These are phyloP conservation scores for Senecio squalidus DNA, from an alignment of 140 eudicot genomes.

Conservation along the genomic window DNA sequence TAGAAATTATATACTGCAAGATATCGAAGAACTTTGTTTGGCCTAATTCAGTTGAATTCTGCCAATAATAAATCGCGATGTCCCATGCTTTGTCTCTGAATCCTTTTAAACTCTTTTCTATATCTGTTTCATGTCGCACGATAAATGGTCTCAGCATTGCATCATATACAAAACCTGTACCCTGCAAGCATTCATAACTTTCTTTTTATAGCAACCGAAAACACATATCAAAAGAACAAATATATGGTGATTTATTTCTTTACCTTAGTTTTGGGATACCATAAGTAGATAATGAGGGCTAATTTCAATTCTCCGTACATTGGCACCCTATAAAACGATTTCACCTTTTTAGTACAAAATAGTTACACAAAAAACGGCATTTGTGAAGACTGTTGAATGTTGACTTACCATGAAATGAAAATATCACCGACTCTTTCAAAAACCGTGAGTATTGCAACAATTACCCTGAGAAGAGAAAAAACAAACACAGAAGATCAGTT, in stretches of 20 bases:
- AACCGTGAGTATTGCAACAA: constrained; percentile 48
- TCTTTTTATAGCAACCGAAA: not conserved
- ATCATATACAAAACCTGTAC: constrained; percentile 67
- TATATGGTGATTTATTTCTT: not conserved
- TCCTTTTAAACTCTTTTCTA: constrained; percentile 53
- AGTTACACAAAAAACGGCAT: not conserved
- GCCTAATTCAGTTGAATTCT: constrained; percentile 73
- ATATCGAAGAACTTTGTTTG: constrained; percentile 59
- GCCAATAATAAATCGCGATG: constrained; percentile 75
- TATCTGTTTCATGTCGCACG: constrained; percentile 65
- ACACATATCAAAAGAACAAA: not conserved
- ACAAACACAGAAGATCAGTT: not conserved
- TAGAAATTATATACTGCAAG: constrained; percentile 39
- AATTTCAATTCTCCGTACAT: constrained; percentile 87
- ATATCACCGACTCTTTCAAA: constrained; percentile 53
- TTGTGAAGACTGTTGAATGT: not conserved
- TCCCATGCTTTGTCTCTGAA: constrained; percentile 77
- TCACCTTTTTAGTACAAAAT: not conserved
- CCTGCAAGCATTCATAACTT: constrained; percentile 42
- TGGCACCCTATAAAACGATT: constrained; percentile 55
- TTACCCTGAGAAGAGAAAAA: constrained; percentile 34
- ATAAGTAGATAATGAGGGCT: constrained; percentile 57
- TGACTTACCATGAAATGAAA: constrained; percentile 47
- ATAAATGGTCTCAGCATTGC: constrained; percentile 60
- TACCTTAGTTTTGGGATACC: constrained; percentile 51